Evolutionary conservation across 306 rosid species (phyloP).

Genomic region (Rosa rugosa): DNA sequence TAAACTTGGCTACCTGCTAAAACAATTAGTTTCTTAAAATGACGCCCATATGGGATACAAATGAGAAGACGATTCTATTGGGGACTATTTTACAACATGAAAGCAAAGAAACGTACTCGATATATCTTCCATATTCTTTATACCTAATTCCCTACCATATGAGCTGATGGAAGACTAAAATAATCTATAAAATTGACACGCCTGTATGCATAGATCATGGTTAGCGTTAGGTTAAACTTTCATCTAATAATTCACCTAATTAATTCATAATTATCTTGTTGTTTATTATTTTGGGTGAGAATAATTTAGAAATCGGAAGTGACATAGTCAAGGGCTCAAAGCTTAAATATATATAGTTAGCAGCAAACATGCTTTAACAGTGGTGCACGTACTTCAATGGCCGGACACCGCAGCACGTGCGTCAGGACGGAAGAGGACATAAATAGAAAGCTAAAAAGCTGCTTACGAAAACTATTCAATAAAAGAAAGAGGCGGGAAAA

Average conservation of each 20-base stretch:
- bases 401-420: conserved; percentile 14
- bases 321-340: background rate
- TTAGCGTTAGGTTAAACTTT: background rate
- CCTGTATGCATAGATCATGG: background rate
- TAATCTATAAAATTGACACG: background rate
- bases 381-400: background rate
- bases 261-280: background rate
- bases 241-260: background rate
- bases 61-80: too few relatives aligned
- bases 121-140: background rate
- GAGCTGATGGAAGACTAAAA: background rate
- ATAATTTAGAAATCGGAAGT: background rate
- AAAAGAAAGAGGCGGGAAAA: conserved; percentile 16
- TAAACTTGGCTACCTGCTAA: too few relatives aligned
- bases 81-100: background rate
- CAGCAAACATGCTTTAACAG: background rate
- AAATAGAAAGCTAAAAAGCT: conserved; percentile 20
- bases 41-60: too few relatives aligned
- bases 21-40: too few relatives aligned
- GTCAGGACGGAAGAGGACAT: background rate
- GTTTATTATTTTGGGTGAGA: background rate
- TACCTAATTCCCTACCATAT: background rate
- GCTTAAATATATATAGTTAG: background rate
- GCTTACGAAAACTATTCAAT: background rate
- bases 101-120: background rate